phyloP scores from a whole-genome alignment of 2,329 filamentous ascomycete species.

The Beauveria sp. region DNA sequence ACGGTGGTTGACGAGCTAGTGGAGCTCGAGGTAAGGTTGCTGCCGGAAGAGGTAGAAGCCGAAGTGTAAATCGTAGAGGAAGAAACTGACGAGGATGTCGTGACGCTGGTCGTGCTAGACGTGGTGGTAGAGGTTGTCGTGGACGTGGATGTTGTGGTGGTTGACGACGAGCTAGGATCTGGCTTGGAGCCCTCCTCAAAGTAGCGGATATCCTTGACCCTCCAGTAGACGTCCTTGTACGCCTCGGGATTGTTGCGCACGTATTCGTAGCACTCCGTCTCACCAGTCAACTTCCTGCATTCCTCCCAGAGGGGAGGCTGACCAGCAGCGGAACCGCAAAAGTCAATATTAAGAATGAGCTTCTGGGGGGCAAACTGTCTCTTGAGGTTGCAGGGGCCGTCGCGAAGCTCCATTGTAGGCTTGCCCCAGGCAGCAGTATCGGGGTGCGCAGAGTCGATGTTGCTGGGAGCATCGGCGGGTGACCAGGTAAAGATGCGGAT shows the following conservation, averaged over 20 bases:
- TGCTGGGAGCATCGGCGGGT: constrained; percentile 44
- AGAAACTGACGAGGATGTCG: background rate
- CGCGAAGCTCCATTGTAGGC: constrained; percentile 17
- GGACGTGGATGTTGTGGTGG: constrained; percentile 11
- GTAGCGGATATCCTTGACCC: constrained; percentile 37
- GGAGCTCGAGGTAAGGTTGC: background rate
- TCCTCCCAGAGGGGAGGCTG: background rate
- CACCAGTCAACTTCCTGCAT: constrained; percentile 19
- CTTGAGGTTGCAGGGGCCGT: constrained; percentile 20
- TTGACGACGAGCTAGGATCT: constrained; percentile 18
- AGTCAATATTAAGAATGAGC: constrained; percentile 20
- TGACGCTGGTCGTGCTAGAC: background rate
- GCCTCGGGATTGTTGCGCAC: constrained; percentile 28
- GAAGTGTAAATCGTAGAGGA: background rate
- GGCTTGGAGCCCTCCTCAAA: constrained; percentile 18
- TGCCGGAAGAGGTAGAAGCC: constrained; percentile 12
- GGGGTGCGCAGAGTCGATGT: constrained; percentile 36
- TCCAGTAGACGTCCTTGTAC: constrained; percentile 32
- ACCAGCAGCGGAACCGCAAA: constrained; percentile 3
- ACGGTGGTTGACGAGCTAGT: background rate
- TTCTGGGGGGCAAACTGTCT: constrained; percentile 22
- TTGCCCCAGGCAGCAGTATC: constrained; percentile 20
- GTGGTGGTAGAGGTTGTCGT: constrained; percentile 8
- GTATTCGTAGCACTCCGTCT: constrained; percentile 27
- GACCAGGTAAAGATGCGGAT: constrained; percentile 63